These are phyloP conservation scores for Backusella australiensis DNA, from an alignment of 192 early-diverging fungal genomes.

Conservation along the genomic window DNA sequence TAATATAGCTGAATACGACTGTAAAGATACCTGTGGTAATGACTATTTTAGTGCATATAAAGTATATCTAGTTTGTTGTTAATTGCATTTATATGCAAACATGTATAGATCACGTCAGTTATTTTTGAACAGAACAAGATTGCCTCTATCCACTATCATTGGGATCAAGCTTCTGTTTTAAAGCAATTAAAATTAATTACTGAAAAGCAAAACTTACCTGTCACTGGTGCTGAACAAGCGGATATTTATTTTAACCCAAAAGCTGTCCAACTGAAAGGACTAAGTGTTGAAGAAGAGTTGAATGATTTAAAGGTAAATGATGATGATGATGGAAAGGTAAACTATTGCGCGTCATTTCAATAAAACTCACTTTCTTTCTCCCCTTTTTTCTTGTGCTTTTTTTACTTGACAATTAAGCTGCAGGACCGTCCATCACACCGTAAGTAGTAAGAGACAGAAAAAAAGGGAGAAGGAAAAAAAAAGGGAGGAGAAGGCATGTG, in stretches of 20 bases:
- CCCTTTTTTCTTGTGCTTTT: background rate
- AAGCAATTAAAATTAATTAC: constrained; percentile 28
- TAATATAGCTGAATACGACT: constrained; percentile 17
- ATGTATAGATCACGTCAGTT: constrained; percentile 27
- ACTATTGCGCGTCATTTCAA: background rate
- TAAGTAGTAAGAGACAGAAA: background rate
- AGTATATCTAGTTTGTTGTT: background rate
- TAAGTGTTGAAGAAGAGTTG: background rate
- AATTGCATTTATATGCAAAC: background rate
- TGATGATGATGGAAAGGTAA: background rate
- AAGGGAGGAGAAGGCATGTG: background rate
- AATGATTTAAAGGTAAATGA: background rate
- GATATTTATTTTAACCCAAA: constrained; percentile 7
- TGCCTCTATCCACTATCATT: constrained; percentile 20
- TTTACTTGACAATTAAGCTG: constrained; percentile 3
- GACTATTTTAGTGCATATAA: background rate
- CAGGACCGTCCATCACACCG: background rate
- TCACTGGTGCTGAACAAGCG: constrained; percentile 28
- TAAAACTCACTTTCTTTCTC: background rate
- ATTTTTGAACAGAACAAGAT: constrained; percentile 26
- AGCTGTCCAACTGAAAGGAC: background rate
- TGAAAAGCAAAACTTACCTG: constrained; percentile 19
- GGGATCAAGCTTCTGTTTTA: constrained; percentile 39
- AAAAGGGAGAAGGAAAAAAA: background rate
- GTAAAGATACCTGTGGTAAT: constrained; percentile 26